A percentile compares a stretch with the other conserved stretches of the same genome.
Evolutionary conservation across 148 eudicot genomes (phyloP).

Genomic region (Camellia granthamiana): DNA sequence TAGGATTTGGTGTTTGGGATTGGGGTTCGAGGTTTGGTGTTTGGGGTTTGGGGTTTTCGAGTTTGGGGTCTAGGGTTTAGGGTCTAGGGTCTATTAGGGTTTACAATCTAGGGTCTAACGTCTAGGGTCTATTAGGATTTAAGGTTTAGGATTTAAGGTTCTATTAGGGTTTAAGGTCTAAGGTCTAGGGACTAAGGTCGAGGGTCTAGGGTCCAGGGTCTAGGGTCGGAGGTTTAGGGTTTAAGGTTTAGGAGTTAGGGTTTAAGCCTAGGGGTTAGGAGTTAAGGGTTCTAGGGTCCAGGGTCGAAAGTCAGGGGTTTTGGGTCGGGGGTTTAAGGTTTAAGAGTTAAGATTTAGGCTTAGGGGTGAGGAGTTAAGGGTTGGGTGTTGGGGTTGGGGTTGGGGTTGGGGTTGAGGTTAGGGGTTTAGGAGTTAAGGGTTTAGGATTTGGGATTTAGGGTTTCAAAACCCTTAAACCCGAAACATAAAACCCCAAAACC

Average conservation of each 20-base stretch:
- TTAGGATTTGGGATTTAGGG: no score
- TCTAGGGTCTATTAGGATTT: no score
- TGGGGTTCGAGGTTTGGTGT: not conserved
- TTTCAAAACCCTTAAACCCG: no score
- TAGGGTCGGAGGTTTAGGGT: not conserved
- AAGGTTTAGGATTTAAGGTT: no score
- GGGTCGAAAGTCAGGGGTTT: not conserved
- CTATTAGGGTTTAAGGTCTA: not conserved
- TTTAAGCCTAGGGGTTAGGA: no score
- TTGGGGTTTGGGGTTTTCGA: not conserved
- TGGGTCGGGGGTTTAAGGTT: not conserved
- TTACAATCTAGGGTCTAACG: no score
- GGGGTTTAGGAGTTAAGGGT: no score
- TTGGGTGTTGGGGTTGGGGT: not conserved
- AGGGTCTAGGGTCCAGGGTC: not conserved
- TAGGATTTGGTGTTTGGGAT: not conserved
- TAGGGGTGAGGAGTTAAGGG: conserved; percentile 2
- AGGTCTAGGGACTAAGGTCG: not conserved
- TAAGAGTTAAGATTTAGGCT: not conserved
- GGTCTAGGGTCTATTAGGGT: no score
- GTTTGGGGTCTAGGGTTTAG: not conserved
- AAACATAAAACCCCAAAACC: no score
- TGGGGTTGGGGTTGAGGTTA: not conserved
- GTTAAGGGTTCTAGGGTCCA: no score
- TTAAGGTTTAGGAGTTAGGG: not conserved